These are phyloP conservation scores for Tolypocladium album DNA, from an alignment of 2,329 filamentous ascomycete genomes.

Conservation along the genomic window DNA sequence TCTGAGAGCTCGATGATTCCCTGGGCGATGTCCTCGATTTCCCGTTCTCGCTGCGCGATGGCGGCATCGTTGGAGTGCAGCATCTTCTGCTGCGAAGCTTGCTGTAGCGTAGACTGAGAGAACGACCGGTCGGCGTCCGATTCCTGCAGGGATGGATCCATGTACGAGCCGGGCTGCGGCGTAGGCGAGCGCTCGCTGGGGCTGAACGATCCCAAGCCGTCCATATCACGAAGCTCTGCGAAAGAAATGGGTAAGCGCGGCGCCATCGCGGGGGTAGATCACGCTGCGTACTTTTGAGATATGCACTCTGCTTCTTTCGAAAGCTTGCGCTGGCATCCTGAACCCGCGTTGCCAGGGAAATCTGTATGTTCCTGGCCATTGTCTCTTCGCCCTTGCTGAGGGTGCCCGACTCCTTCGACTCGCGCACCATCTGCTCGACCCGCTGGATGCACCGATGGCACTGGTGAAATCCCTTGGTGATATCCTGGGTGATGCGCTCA, in stretches of 20 bases:
- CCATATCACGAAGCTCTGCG: constrained; percentile 63
- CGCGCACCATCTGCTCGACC: constrained; percentile 77
- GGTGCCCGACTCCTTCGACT: constrained; percentile 60
- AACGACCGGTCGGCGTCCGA: constrained; percentile 89
- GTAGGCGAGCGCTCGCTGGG: constrained; percentile 40
- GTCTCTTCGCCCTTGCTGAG: constrained; percentile 78
- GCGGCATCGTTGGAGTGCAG: constrained; percentile 68
- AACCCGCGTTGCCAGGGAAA: constrained; percentile 75
- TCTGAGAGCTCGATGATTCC: constrained; percentile 96
- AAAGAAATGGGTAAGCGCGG: background rate
- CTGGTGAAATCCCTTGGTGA: constrained; percentile 79
- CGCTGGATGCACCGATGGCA: constrained; percentile 84
- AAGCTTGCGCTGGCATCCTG: constrained; percentile 89
- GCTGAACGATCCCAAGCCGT: constrained; percentile 43
- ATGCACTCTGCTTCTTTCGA: constrained; percentile 93
- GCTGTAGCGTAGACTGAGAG: constrained; percentile 79
- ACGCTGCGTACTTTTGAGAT: constrained; percentile 65
- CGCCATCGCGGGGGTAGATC: constrained; percentile 6
- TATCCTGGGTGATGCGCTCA: constrained; percentile 78
- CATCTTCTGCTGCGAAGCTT: constrained; percentile 57
- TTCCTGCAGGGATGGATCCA: constrained; percentile 81
- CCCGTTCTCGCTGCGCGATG: constrained; percentile 85
- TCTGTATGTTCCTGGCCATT: constrained; percentile 94
- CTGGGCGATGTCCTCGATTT: constrained; percentile 96
- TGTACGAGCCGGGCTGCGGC: constrained; percentile 46